Conservation (phyloP, 2,329 filamentous ascomycete genomes). For the Arthroderma sp. region DNA sequence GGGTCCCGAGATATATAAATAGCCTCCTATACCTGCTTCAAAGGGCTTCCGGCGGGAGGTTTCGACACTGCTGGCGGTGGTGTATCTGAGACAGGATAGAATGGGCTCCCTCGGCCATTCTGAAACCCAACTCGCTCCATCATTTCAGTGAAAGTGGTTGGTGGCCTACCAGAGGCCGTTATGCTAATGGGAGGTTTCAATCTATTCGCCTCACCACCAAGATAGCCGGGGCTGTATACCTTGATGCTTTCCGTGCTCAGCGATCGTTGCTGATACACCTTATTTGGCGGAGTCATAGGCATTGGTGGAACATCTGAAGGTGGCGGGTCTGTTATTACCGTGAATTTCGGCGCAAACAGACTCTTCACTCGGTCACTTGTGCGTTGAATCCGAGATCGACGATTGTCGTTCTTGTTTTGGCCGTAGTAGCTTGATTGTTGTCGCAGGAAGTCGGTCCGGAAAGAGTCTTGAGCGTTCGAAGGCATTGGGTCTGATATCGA, state of each 20-base stretch:
- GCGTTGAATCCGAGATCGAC: constrained; percentile 23
- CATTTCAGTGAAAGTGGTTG: constrained; percentile 29
- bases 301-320: constrained; percentile 14
- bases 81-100: constrained; percentile 21
- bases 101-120: constrained; percentile 20
- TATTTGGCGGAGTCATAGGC: constrained; percentile 22
- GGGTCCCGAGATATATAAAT: too few species aligned
- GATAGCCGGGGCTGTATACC: constrained; percentile 34
- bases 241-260: constrained; percentile 36
- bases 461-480: constrained; percentile 28
- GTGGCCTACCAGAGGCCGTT: constrained; percentile 16
- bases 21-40: background rate
- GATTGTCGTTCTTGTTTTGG: constrained; percentile 10
- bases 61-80: constrained; percentile 9
- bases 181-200: constrained; percentile 21
- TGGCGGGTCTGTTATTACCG: constrained; percentile 17
- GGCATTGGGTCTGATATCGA: constrained; percentile 36
- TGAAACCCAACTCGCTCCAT: constrained; percentile 29
- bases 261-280: constrained; percentile 18
- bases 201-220: constrained; percentile 13
- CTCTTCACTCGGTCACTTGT: constrained; percentile 29
- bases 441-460: constrained; percentile 35
- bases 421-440: constrained; percentile 19
- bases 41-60: background rate
- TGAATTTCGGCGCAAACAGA: constrained; percentile 22